A percentile compares a stretch with the other conserved stretches of the same genome.
phyloP scores from a whole-genome alignment of 495 filamentous ascomycete genomes.

The Schizothecium vesticola region DNA sequence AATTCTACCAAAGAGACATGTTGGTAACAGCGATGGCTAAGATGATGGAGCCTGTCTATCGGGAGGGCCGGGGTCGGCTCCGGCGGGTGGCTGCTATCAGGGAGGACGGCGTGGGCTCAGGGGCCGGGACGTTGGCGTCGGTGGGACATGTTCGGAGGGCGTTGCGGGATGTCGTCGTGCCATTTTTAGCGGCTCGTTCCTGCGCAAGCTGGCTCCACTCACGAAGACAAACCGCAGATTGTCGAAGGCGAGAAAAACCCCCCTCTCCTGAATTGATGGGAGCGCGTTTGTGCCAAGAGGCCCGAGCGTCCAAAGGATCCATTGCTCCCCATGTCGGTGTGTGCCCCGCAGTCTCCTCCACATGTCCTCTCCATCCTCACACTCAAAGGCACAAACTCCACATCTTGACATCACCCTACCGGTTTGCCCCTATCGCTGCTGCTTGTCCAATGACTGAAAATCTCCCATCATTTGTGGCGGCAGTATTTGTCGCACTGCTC shows the following conservation, averaged over 20 bases:
- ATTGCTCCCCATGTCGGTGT: no score
- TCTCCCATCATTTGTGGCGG: background rate
- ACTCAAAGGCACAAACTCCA: no score
- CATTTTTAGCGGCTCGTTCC: no score
- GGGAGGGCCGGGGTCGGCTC: background rate
- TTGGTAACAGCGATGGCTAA: background rate
- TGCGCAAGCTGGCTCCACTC: background rate
- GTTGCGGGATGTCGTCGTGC: background rate
- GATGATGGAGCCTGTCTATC: background rate
- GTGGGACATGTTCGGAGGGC: background rate
- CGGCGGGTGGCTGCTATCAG: background rate
- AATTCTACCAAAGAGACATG: background rate
- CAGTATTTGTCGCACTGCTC: slow-evolving; percentile 13
- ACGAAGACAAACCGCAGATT: no score
- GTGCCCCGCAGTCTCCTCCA: no score
- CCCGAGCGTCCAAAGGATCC: no score
- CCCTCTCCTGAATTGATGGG: no score
- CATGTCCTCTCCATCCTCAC: no score
- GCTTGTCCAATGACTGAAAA: no score
- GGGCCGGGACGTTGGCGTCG: background rate
- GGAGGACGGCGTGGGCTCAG: background rate
- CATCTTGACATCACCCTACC: background rate
- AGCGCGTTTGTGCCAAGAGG: no score
- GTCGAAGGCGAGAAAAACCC: no score
- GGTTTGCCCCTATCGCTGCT: background rate